Evolutionary conservation across 1,284 basidiomycete genomes (phyloP).

Genomic region (Ganoderma resinaceum): DNA sequence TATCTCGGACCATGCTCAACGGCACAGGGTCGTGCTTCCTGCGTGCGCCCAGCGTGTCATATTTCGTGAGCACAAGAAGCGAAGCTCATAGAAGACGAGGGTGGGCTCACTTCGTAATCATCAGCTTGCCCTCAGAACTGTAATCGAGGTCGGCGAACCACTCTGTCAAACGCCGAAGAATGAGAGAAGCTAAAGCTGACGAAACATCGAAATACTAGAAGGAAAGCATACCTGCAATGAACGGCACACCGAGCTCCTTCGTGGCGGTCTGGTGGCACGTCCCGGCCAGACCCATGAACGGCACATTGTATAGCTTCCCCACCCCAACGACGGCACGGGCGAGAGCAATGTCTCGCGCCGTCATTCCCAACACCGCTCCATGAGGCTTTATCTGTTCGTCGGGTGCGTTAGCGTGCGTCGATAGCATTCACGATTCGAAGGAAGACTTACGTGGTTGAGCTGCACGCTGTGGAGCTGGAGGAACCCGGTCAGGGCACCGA

Average conservation of each 20-base stretch:
- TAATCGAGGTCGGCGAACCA: constrained; percentile 73
- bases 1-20: constrained; percentile 48
- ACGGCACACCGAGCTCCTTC: constrained; percentile 56
- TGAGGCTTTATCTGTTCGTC: constrained; percentile 54
- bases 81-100: background rate
- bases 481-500: constrained; percentile 65
- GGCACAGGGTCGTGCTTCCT: constrained; percentile 61
- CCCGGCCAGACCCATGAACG: constrained; percentile 67
- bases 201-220: background rate
- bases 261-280: constrained; percentile 63
- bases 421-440: no score
- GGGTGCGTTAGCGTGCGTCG: constrained; percentile 68
- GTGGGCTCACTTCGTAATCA: constrained; percentile 60
- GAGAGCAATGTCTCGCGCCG: constrained; percentile 56
- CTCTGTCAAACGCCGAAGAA: constrained; percentile 43
- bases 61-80: background rate
- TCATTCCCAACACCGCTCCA: constrained; percentile 65
- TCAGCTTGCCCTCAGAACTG: constrained; percentile 55
- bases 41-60: background rate
- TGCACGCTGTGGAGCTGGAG: constrained; percentile 54
- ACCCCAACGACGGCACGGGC: constrained; percentile 59
- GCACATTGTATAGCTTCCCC: constrained; percentile 56
- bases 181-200: background rate
- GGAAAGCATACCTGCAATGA: constrained; percentile 57
- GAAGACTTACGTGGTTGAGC: constrained; percentile 55